Percentiles rank a stretch among this genome's conserved stretches.
These are phyloP conservation scores for Colletotrichum abscissum DNA, from an alignment of 2,329 filamentous ascomycete genomes.

Conservation along the genomic window DNA sequence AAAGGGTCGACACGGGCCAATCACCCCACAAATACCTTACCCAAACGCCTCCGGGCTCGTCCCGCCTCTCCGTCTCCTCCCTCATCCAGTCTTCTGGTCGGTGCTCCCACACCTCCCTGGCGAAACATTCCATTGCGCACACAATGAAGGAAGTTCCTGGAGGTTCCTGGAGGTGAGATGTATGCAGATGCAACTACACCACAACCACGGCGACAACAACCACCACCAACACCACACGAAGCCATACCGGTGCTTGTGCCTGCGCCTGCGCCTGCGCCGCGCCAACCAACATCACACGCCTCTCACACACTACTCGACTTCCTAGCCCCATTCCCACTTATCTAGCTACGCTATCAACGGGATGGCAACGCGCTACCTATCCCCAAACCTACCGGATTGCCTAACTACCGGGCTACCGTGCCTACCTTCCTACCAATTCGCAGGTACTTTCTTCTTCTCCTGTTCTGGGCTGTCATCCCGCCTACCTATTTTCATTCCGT, in stretches of 20 bases:
- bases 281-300: slow-evolving; percentile 6
- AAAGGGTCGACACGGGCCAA: slow-evolving; percentile 9
- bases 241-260: slow-evolving; percentile 15
- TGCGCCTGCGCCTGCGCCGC: background rate
- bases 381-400: slow-evolving; percentile 11
- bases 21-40: slow-evolving; percentile 32
- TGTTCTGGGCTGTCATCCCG: background rate
- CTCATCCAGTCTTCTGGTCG: background rate
- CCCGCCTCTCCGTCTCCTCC: slow-evolving; percentile 1
- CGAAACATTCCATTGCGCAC: slow-evolving; percentile 21
- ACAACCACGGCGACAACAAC: background rate
- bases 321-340: slow-evolving; percentile 6
- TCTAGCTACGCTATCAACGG: slow-evolving; percentile 27
- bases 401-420: slow-evolving; percentile 7
- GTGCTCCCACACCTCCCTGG: slow-evolving; percentile 21
- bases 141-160: background rate
- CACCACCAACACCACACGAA: background rate
- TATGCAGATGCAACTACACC: background rate
- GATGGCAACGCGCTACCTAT: slow-evolving; percentile 22
- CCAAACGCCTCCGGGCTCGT: slow-evolving; percentile 24
- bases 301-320: background rate
- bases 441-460: background rate
- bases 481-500: background rate
- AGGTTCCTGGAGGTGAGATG: background rate
- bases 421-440: background rate